Evolutionary conservation across 2,329 filamentous ascomycete genomes (phyloP), one percentile per base, ranked within the genome.

Genomic region (Tetracladium maxilliforme): DNA sequence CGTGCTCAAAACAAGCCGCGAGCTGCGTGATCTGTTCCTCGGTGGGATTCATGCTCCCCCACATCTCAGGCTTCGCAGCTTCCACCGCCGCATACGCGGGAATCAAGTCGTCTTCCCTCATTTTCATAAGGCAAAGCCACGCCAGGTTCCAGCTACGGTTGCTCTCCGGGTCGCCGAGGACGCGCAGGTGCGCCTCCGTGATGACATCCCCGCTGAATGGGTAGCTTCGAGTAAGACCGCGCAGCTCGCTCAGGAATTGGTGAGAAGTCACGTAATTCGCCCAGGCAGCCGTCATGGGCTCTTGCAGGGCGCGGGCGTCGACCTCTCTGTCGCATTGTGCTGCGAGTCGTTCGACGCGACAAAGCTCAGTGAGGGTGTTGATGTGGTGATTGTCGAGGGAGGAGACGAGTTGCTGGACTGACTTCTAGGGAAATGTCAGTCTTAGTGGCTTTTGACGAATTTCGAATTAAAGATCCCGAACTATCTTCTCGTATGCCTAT

Each of bases 141-240:
- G 73, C 77, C 37, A 77, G 57, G 42, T 83, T 84, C 76, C 78
- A 83, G 42, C 74, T 81, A 14, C 70, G 61, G 37, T 70, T 71
- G 34, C 70, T 76, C 11, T 61, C 52, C 0, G 73, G 72, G 33
- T 82, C 77, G 15, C 51, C 54, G 27, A 63, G 57, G 4, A 83
- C 76, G 13, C 71, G 56, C 28, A 53, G 48, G 38, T 75, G 72
- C 0, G 76, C 76, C 39, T 79, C 73, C 24, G 66, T 59, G 3
- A 82, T 44, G 17, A 75, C 60, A 24, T 72, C 68, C 9, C 64
- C 67, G 35, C 66, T 68, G 44, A 82, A 71, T 1, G 76, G 73
- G 38, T 77, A 82, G 37, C 64, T 67, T 10, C 56, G 58, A 2
- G 75, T 81, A 14, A 82, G 49, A 14, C 68, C 67, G 12, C 74